Conservation (phyloP, 2,329 filamentous ascomycete genomes). For the Arthrobotrys iridis region DNA sequence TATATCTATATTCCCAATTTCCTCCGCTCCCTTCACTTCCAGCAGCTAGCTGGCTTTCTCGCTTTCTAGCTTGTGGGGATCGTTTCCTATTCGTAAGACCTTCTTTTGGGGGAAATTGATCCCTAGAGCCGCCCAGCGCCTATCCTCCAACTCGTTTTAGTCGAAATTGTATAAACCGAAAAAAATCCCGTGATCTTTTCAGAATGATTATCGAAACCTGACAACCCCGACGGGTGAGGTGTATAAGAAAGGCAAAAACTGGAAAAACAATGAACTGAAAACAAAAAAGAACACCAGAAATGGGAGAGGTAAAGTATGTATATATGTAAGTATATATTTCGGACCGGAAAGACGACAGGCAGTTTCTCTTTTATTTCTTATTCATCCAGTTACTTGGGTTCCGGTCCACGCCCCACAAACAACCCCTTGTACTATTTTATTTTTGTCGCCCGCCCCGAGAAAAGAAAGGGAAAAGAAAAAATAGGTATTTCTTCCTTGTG, state of each 20-base stretch:
- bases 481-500: neutral
- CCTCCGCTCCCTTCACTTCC: neutral
- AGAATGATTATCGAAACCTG: neutral
- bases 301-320: constrained; percentile 1
- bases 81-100: constrained; percentile 1
- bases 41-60: neutral
- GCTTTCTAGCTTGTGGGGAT: constrained; percentile 2
- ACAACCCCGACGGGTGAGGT: constrained; percentile 3
- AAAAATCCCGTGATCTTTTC: constrained; percentile 6
- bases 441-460: constrained; percentile 25
- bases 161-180: too few species aligned
- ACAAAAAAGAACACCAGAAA: neutral
- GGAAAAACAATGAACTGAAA: constrained; percentile 7
- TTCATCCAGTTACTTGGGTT: neutral
- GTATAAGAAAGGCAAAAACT: neutral
- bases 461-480: constrained; percentile 23
- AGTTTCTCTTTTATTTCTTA: neutral
- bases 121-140: constrained; percentile 37
- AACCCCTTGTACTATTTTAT: constrained; percentile 13
- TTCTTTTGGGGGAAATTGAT: constrained; percentile 13
- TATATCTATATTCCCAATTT: constrained; percentile 16
- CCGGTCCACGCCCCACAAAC: neutral
- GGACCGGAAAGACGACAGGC: neutral
- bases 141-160: constrained; percentile 9
- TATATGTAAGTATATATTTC: constrained; percentile 29